These are phyloP conservation scores for Didymella sp. DNA, from an alignment of 2,329 filamentous ascomycete species.

Conservation along the genomic window DNA sequence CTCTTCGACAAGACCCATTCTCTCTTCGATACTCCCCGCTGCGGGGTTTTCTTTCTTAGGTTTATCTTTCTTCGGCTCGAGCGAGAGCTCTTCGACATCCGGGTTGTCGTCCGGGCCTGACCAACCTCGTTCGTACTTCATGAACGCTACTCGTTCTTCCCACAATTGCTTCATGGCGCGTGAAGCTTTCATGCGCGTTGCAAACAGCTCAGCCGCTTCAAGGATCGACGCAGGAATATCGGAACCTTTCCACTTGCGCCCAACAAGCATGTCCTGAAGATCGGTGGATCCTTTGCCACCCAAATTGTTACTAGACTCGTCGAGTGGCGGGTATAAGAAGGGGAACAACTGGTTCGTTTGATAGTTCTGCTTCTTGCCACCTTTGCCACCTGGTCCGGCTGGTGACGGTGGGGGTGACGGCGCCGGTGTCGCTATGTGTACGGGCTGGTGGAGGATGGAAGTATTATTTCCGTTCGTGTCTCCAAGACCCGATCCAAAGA, in stretches of 20 bases:
- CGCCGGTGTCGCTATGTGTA: constrained; percentile 97
- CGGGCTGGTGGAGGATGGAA: constrained; percentile 92
- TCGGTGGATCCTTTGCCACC: constrained; percentile 87
- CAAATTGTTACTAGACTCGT: constrained; percentile 85
- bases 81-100: constrained; percentile 52
- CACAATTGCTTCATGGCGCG: constrained; percentile 90
- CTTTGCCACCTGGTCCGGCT: constrained; percentile 81
- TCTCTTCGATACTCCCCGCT: constrained; percentile 64
- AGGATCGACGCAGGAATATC: constrained; percentile 94
- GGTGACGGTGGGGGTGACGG: constrained; percentile 95
- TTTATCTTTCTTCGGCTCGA: constrained; percentile 44
- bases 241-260: constrained; percentile 88
- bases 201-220: constrained; percentile 92
- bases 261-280: constrained; percentile 79
- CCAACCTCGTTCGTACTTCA: constrained; percentile 93
- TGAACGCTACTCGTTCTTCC: constrained; percentile 89
- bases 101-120: constrained; percentile 60
- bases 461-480: constrained; percentile 54
- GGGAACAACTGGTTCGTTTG: constrained; percentile 99
- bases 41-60: constrained; percentile 49
- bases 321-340: constrained; percentile 93
- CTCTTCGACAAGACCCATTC: constrained; percentile 75
- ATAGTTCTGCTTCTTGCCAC: constrained; percentile 98
- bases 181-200: constrained; percentile 87
- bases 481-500: constrained; percentile 60